Conservation (phyloP, 768 basidiomycete genomes). For the Dendrothele bispora region DNA sequence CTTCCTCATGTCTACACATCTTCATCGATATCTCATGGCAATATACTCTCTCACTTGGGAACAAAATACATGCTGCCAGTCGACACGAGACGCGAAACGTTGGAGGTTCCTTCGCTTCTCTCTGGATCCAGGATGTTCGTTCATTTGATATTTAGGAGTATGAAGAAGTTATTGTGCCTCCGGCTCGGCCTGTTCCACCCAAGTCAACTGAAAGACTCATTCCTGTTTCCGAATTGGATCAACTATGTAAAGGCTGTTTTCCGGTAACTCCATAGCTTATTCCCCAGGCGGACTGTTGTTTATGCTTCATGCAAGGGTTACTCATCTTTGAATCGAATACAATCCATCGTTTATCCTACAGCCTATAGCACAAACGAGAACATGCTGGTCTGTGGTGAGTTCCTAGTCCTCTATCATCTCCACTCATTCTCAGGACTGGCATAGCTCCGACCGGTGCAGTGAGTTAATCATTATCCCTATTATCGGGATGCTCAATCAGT, state of each 20-base stretch:
- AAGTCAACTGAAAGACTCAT: conserved; percentile 70
- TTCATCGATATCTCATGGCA: conserved; percentile 53
- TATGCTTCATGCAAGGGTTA: conserved; percentile 65
- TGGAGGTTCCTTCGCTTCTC: conserved; percentile 52
- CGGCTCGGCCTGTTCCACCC: conserved; percentile 76
- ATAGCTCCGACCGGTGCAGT: conserved; percentile 97
- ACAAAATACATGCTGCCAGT: conserved; percentile 79
- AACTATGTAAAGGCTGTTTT: conserved; percentile 79
- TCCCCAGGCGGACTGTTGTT: not conserved
- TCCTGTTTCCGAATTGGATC: conserved; percentile 69
- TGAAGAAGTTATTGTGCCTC: conserved; percentile 90
- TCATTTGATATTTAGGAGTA: conserved; percentile 55
- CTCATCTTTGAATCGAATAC: conserved; percentile 84
- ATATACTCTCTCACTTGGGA: conserved; percentile 69
- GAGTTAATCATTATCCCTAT: conserved; percentile 29
- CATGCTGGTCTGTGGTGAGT: conserved; percentile 85
- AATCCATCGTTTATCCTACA: conserved; percentile 91
- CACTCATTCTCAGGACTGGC: not conserved
- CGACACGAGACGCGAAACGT: conserved; percentile 68
- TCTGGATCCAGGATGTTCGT: conserved; percentile 3
- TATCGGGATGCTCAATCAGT: not conserved
- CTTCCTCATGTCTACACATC: conserved; percentile 92
- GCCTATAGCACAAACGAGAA: conserved; percentile 97
- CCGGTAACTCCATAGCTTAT: conserved; percentile 48
- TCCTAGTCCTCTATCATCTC: conserved; percentile 2